A percentile compares a stretch with the other conserved stretches of the same genome.
Evolutionary conservation across 768 basidiomycete genomes (phyloP).

Genomic region (Xerocomellus amylosporus): DNA sequence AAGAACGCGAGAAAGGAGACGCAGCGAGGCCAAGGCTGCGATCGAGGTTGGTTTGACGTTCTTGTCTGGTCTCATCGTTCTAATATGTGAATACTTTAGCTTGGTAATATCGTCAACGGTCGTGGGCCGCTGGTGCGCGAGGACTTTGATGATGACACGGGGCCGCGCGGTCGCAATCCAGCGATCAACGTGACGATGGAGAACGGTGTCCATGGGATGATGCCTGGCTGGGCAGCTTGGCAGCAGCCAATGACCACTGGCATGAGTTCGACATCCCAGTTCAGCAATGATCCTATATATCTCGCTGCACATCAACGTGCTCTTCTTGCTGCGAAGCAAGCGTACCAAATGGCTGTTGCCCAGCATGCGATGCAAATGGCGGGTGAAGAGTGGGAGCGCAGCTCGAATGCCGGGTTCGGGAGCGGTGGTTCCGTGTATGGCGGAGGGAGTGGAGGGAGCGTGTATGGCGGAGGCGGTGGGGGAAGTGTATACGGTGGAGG

Average conservation of each 20-base stretch:
- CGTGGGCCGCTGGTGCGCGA: constrained; percentile 59
- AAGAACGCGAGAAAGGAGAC: constrained; percentile 67
- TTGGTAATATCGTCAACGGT: constrained; percentile 87
- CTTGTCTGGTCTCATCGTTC: neutral
- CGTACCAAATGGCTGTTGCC: constrained; percentile 86
- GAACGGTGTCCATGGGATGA: constrained; percentile 23
- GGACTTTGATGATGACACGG: constrained; percentile 43
- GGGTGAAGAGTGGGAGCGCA: constrained; percentile 89
- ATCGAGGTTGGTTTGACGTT: constrained; percentile 59
- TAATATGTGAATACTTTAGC: constrained; percentile 41
- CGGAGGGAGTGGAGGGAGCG: constrained; percentile 42
- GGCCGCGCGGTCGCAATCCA: constrained; percentile 11
- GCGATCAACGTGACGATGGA: constrained; percentile 40
- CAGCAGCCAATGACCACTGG: constrained; percentile 28
- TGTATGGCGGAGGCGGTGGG: constrained; percentile 42
- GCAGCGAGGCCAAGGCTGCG: constrained; percentile 81
- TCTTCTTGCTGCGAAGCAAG: constrained; percentile 82
- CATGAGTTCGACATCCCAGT: constrained; percentile 32
- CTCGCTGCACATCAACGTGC: constrained; percentile 83
- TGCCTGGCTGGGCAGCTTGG: constrained; percentile 37
- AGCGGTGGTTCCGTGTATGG: constrained; percentile 36
- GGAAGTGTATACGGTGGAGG: constrained; percentile 35
- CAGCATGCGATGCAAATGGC: constrained; percentile 88
- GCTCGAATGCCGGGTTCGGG: constrained; percentile 52
- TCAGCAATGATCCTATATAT: constrained; percentile 51